Percentiles rank a stretch among this genome's conserved stretches.
These are phyloP conservation scores for Alternaria metachromatica DNA, from an alignment of 2,329 filamentous ascomycete species.

Conservation along the genomic window DNA sequence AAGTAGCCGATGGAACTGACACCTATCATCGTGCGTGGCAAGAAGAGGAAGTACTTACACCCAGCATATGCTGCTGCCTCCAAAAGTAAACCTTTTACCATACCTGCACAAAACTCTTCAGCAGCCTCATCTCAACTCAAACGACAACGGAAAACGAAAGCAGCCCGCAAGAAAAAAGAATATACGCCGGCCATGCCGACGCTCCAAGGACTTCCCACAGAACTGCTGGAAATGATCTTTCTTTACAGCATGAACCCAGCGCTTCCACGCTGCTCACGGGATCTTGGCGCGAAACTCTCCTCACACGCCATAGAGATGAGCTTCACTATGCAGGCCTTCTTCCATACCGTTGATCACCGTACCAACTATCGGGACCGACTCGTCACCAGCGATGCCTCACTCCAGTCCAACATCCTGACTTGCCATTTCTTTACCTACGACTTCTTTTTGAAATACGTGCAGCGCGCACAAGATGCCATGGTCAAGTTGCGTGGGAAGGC, in stretches of 20 bases:
- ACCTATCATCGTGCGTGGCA: conserved; percentile 43
- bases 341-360: conserved; percentile 42
- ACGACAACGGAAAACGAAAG: conserved; percentile 18
- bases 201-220: conserved; percentile 43
- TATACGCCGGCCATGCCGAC: conserved; percentile 36
- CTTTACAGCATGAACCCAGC: conserved; percentile 45
- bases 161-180: conserved; percentile 19
- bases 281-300: conserved; percentile 42
- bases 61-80: conserved; percentile 2
- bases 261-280: conserved; percentile 39
- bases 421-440: conserved; percentile 47
- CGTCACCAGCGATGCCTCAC: conserved; percentile 21
- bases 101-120: conserved; percentile 6
- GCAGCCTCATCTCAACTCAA: conserved; percentile 12
- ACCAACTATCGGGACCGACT: conserved; percentile 30
- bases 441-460: conserved; percentile 44
- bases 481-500: conserved; percentile 36
- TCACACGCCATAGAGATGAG: conserved; percentile 36
- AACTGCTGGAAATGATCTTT: conserved; percentile 47
- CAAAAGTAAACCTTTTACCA: neutral
- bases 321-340: conserved; percentile 43
- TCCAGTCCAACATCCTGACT: conserved; percentile 40
- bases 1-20: conserved; percentile 40
- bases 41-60: conserved; percentile 32
- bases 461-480: conserved; percentile 37